Conservation (phyloP, 805 yeast species). For the Scheffersomyces stipitis region DNA sequence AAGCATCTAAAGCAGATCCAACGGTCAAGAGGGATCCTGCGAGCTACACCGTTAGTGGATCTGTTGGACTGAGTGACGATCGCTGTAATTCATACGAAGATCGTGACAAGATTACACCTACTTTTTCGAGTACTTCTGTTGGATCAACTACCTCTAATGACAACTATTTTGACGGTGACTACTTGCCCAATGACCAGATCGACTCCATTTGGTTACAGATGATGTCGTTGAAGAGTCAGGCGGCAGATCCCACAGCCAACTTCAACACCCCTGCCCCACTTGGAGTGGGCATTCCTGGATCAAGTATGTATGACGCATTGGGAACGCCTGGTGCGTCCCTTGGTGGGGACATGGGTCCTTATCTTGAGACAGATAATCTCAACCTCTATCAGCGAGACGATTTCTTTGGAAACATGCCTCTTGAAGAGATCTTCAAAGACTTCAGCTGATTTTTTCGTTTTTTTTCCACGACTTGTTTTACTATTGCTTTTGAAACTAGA, state of each 20-base stretch:
- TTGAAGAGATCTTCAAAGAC: constrained; percentile 9
- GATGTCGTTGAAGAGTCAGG: constrained; percentile 6
- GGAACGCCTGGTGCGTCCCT: no score
- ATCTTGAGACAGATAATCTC: neutral
- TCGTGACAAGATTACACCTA: neutral
- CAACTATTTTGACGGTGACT: neutral
- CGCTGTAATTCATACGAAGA: neutral
- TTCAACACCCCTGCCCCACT: neutral
- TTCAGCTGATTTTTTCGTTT: constrained; percentile 3
- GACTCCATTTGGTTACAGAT: constrained; percentile 12
- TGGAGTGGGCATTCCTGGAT: neutral
- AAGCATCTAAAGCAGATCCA: neutral
- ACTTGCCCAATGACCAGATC: constrained; percentile 6
- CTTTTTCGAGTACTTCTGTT: neutral
- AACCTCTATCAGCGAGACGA: neutral
- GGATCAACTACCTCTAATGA: neutral
- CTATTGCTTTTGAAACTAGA: no score
- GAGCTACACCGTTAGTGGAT: neutral
- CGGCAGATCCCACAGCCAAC: neutral
- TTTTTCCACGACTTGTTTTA: no score
- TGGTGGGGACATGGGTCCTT: neutral
- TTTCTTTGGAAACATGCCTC: neutral
- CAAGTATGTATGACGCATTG: no score
- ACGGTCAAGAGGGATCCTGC: neutral
- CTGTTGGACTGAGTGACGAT: neutral